Evolutionary conservation across 345 rosid genomes (phyloP), one percentile per base, ranked within the genome.

Genomic region (Garcia nutans): DNA sequence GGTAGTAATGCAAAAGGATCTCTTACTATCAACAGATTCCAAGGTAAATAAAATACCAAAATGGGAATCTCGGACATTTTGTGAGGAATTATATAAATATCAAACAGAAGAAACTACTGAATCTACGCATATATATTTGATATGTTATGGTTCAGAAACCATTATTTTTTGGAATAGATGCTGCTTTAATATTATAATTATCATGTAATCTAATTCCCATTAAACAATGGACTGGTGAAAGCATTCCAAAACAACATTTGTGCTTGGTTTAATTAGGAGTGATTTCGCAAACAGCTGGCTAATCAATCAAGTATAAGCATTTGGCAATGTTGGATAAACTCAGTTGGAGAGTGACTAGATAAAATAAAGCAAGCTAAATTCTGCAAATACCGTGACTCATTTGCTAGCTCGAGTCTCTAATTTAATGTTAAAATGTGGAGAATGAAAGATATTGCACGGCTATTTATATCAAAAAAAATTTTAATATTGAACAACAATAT

Each of bases 141-240:
- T 41, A 28, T 42, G 16, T 33, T 42, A 41, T 63, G 4, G 33
- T 52, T 49, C 16, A 70, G 63, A 67, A 74, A 59, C 52, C 57
- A 24, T 66, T 74, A 37, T 41, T 44, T 66, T 68, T 68, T 64
- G 73, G 82, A 78, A 78, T 81, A 76, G 64, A 81, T 81, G 77
- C 85, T 20, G 31, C 49, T 23, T 31, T 7, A 70, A 70, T 77
- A 59, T 37, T 24, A 33, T 72, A 58, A 2, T n/a, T 16, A 13
- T 8, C 13, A 54, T 54, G 52, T 19, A 54, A 75, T 68, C 77
- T 26, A 72, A 5, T 65, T 74, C 41, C 20, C 50, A 56, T 26
- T 57, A 17, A 55, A 61, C 23, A 45, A 33, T 58, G 59, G 50
- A 31, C 52, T 15, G 24, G 2, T 50, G 57, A 20, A 13, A 19